Base-by-base conservation (phyloP, 2,329 filamentous ascomycete species). In the Diplodia mutila region DNA sequence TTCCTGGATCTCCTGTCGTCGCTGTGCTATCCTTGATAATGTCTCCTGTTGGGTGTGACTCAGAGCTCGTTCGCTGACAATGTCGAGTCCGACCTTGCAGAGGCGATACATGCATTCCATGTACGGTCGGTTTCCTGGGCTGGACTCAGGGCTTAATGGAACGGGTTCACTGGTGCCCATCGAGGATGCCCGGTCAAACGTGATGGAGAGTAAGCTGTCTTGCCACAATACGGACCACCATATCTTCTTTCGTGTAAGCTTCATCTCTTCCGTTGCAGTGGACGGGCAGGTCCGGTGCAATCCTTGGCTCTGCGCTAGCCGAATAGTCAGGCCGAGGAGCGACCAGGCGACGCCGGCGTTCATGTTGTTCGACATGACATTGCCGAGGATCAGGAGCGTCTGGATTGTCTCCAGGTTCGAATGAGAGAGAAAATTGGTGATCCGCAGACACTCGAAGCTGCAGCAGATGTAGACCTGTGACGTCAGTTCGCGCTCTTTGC, bases 401-500 rank as follows among this genome's bases (percentile, higher is more conserved):
- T 89, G 86, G 46, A 89, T 87, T 51, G 84, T 87, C 69, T 89
- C 86, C 42, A 89, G 78, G 4, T 84, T 86, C 32, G 87, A 85
- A 68, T 87, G 85, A 0, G 87, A 89, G 8, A 89, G 74, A 73
- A 89, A 89, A 70, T 89, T 89, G 27, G 85, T 87, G 76, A 88
- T 86, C 21, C 87, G 85, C 29, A 89, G 79, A 72, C 87, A 89
- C 74, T 89, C 87, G 69, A 89, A 89, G 59, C 86, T 87, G 75
- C 87, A 89, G 76, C 87, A 89, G 4, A 89, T 83, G 74, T 88
- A 89, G 34, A 89, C 87, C 72, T 89, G 87, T 11, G 87, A 89
- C 7, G 86, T 89, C 71, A 89, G 75, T 72, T 89, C 87, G 69
- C 87, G 77, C 73, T 89, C 85, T 72, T 87, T 87, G 29, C 85